Evolutionary conservation across 2,329 filamentous ascomycete species (phyloP).

Genomic region (Fusarium globosum): DNA sequence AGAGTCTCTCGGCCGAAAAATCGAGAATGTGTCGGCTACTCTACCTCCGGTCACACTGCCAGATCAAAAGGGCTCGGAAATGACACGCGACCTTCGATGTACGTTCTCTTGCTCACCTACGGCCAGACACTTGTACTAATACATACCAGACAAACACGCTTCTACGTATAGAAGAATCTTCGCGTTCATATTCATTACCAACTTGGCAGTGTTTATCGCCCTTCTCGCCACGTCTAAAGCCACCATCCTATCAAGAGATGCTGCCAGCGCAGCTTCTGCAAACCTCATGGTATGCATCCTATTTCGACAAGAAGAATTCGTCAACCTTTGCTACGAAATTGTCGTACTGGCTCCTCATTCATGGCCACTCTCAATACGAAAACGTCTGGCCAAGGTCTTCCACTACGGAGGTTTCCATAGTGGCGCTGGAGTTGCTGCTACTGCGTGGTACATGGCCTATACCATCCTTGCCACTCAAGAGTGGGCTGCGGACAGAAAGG

Average conservation of each 20-base stretch:
- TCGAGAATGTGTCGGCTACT: neutral
- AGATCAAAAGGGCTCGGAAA: neutral
- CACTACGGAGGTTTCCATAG: slow-evolving; percentile 22
- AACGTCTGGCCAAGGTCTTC: slow-evolving; percentile 6
- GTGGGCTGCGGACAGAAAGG: neutral
- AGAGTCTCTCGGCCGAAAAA: neutral
- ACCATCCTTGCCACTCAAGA: slow-evolving; percentile 12
- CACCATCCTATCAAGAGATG: neutral
- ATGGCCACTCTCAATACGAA: slow-evolving; percentile 1
- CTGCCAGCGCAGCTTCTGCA: slow-evolving; percentile 17
- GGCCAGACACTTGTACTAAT: neutral
- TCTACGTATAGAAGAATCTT: slow-evolving; percentile 13
- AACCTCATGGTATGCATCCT: slow-evolving; percentile 26
- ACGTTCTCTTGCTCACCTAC: neutral
- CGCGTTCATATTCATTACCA: neutral
- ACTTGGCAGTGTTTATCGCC: neutral
- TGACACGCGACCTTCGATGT: neutral
- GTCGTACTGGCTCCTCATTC: slow-evolving; percentile 13
- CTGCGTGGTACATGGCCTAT: slow-evolving; percentile 6
- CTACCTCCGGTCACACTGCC: neutral
- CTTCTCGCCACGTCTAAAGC: neutral
- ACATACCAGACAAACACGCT: neutral
- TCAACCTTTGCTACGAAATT: slow-evolving; percentile 19
- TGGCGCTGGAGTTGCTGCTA: slow-evolving; percentile 17
- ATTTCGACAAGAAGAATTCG: slow-evolving; percentile 15